Evolutionary conservation across 352 stramenopile species (phyloP), one percentile per base, ranked within the genome.

Genomic region (Pythium sukuiense): DNA sequence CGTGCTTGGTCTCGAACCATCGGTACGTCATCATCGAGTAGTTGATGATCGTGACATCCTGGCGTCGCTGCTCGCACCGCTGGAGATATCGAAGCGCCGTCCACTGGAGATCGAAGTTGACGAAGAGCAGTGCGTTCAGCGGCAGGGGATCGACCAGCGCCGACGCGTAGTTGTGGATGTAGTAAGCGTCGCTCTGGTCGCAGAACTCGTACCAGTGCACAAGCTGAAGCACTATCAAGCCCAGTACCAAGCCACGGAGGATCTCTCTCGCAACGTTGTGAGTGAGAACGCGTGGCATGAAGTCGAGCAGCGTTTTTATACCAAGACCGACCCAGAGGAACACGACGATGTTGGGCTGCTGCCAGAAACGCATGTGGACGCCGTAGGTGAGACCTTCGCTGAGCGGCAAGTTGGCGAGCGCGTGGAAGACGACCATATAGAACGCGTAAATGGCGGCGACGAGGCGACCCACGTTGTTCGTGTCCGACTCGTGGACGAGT

Each of bases 361-460:
- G 93, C 89, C 89, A 97, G 62, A 97, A 97, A 35, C 91, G 87
- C 88, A 95, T 95, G 72, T 99, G 95, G 18, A 99, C 90, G 1
- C 92, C 96, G 61, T 94, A 98, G 18, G 98, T 81, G 16, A 99
- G 85, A 0, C 79, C 79, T 74, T 98, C 90, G 35, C 77, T 85
- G 26, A 99, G 79, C 35, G 95, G 95, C 16, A 99, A 73, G 70
- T 99, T 99, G 20, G 92, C 86, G 0, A 99, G 74, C 11, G 88
- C 80, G 75, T 98, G 95, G 72, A 99, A 99, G 6, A 98, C 80
- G 16, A 95, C n/a, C 63, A 98, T 77, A 71, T 99, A 99, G 64
- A 98, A 96, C 6, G 70, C 20, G 18, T 97, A 88, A 45, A 87
- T 78, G 4, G 45, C 65, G 14, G 89, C 35, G 6, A 97, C 64